A percentile compares a stretch with the other conserved stretches of the same genome.
Evolutionary conservation across 176 grass and related monocot genomes (phyloP).

Genomic region (Eragrostis nindensis): DNA sequence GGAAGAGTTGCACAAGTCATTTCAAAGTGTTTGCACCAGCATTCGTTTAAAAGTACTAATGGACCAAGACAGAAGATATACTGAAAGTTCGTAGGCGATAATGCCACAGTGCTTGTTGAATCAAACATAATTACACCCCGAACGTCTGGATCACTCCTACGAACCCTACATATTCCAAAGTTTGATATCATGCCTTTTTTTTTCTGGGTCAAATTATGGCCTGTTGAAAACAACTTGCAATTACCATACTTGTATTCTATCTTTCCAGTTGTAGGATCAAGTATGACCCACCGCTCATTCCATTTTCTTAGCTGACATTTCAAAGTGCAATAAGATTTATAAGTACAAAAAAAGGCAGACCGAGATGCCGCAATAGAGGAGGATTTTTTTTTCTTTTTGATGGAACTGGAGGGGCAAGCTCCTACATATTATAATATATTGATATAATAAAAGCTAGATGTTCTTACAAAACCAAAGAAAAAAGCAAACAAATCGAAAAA

Average conservation of each 20-base stretch:
- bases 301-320: conserved; percentile 82
- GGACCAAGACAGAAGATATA: conserved; percentile 41
- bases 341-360: neutral
- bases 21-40: neutral
- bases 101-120: conserved; percentile 62
- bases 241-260: conserved; percentile 94
- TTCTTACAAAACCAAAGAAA: too few species aligned
- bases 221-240: conserved; percentile 14
- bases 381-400: too few species aligned
- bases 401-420: too few species aligned
- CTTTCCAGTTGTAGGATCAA: conserved; percentile 88
- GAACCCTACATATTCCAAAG: conserved; percentile 55
- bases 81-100: conserved; percentile 81
- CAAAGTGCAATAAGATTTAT: conserved; percentile 28
- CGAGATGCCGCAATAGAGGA: neutral
- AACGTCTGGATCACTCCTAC: conserved; percentile 61
- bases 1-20: conserved; percentile 37
- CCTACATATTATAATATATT: too few species aligned
- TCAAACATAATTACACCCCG: conserved; percentile 72
- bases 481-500: too few species aligned
- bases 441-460: too few species aligned
- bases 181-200: conserved; percentile 25
- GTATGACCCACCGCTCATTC: conserved; percentile 95
- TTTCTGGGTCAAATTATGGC: neutral
- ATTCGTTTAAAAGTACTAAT: conserved; percentile 22